Conservation (phyloP, 2,329 filamentous ascomycete genomes). For the Paecilomyces formosus region DNA sequence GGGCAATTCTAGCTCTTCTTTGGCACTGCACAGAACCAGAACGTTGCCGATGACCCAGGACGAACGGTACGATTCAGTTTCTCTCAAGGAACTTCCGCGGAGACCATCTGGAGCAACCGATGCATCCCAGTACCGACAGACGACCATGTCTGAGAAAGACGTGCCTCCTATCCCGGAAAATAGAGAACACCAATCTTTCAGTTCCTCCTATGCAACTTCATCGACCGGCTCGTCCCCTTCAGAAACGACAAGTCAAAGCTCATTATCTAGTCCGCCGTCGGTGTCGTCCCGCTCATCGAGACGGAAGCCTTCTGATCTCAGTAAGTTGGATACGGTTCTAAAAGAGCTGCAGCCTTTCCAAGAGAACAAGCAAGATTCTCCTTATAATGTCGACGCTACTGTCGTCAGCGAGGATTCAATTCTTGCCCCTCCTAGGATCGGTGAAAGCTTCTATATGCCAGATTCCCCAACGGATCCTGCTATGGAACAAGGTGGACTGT, state of each 20-base stretch:
- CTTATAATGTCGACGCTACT: conserved; percentile 21
- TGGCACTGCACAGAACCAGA: conserved; percentile 6
- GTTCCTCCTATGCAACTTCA: conserved; percentile 44
- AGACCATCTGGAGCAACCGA: neutral
- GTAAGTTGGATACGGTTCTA: conserved; percentile 47
- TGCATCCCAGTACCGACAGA: conserved; percentile 3
- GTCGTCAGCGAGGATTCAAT: conserved; percentile 4
- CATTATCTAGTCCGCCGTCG: conserved; percentile 52
- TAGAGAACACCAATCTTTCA: neutral
- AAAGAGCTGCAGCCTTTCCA: conserved; percentile 42
- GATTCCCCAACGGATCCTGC: conserved; percentile 44
- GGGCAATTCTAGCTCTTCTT: neutral
- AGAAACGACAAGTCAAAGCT: conserved; percentile 54
- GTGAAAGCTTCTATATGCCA: conserved; percentile 21
- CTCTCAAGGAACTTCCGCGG: neutral
- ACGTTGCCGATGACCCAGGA: conserved; percentile 5
- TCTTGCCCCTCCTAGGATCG: conserved; percentile 23
- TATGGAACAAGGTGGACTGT: conserved; percentile 33
- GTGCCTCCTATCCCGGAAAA: neutral
- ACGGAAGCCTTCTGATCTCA: conserved; percentile 23
- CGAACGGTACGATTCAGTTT: neutral
- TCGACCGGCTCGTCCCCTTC: conserved; percentile 58
- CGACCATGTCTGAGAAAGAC: neutral
- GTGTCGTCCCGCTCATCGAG: conserved; percentile 21
- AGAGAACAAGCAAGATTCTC: conserved; percentile 1